These are phyloP conservation scores for Aspergillus taichungensis DNA, from an alignment of 495 filamentous ascomycete species.

Conservation along the genomic window DNA sequence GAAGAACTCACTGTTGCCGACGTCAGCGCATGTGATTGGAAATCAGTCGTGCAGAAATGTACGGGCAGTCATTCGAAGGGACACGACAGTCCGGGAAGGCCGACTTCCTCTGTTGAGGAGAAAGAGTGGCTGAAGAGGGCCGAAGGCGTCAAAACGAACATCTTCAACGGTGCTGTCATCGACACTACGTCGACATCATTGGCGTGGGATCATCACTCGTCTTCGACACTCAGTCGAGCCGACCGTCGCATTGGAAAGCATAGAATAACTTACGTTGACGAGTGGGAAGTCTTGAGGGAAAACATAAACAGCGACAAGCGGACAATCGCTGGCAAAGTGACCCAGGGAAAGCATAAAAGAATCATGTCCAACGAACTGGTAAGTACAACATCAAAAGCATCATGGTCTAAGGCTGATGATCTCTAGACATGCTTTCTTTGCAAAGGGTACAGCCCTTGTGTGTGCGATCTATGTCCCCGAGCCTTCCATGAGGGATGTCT, in stretches of 20 bases:
- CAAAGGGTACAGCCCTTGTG: slow-evolving; percentile 34
- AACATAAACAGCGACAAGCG: slow-evolving; percentile 39
- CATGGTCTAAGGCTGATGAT: neutral
- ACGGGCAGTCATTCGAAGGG: neutral
- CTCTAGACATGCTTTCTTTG: slow-evolving; percentile 49
- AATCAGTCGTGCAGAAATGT: neutral
- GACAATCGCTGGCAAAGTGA: slow-evolving; percentile 36
- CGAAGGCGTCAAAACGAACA: slow-evolving; percentile 49
- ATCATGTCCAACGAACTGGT: slow-evolving; percentile 41
- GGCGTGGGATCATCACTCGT: slow-evolving; percentile 26
- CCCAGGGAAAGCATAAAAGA: slow-evolving; percentile 30
- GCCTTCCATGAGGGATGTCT: slow-evolving; percentile 49
- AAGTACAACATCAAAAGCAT: neutral
- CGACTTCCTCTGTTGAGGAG: slow-evolving; percentile 39
- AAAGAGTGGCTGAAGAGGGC: slow-evolving; percentile 48
- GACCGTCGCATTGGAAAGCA: slow-evolving; percentile 47
- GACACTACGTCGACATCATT: slow-evolving; percentile 25
- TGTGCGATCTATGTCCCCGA: slow-evolving; percentile 48
- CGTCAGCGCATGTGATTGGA: neutral
- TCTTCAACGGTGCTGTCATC: slow-evolving; percentile 44
- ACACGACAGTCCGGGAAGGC: neutral
- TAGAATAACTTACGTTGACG: slow-evolving; percentile 51
- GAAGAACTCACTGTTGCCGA: neutral
- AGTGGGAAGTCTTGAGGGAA: slow-evolving; percentile 51
- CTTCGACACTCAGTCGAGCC: slow-evolving; percentile 16